Evolutionary conservation across 345 rosid genomes (phyloP).

Genomic region (Arabis alpina): DNA sequence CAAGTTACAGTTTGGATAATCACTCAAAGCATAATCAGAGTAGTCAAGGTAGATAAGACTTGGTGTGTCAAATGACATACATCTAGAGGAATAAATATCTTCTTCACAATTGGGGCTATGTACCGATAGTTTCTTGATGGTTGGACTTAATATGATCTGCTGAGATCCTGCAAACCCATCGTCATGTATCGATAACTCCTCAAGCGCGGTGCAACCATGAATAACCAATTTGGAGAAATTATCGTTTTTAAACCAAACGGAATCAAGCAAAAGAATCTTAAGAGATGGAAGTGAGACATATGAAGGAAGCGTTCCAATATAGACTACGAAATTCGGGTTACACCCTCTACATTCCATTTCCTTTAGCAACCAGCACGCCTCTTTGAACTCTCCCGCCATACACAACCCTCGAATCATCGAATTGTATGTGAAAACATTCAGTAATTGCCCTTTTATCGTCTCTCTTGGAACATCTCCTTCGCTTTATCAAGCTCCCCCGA

Average conservation of each 20-base stretch:
- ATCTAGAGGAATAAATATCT: too few species aligned
- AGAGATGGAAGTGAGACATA: slow-evolving; percentile 26
- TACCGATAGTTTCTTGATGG: slow-evolving; percentile 13
- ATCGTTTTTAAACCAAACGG: not conserved
- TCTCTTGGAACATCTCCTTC: slow-evolving; percentile 61
- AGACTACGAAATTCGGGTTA: slow-evolving; percentile 75
- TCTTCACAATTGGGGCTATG: too few species aligned
- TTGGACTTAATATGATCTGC: not conserved
- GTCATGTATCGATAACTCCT: slow-evolving; percentile 12
- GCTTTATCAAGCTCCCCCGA: slow-evolving; percentile 77
- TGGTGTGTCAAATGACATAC: slow-evolving; percentile 8
- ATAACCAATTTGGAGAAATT: slow-evolving; percentile 8
- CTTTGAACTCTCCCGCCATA: slow-evolving; percentile 67
- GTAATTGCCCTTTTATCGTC: slow-evolving; percentile 65
- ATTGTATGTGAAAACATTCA: slow-evolving; percentile 82
- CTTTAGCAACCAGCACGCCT: slow-evolving; percentile 73
- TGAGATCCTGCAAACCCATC: too few species aligned
- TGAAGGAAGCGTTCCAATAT: not conserved
- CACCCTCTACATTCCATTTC: slow-evolving; percentile 90
- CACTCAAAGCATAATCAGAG: not conserved
- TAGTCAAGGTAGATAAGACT: not conserved
- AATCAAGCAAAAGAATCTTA: slow-evolving; percentile 8
- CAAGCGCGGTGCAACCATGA: slow-evolving; percentile 24
- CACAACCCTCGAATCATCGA: slow-evolving; percentile 88
- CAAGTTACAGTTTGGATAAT: not conserved